Evolutionary conservation across 2,329 filamentous ascomycete species (phyloP).

Genomic region (Cladosporium sp.): DNA sequence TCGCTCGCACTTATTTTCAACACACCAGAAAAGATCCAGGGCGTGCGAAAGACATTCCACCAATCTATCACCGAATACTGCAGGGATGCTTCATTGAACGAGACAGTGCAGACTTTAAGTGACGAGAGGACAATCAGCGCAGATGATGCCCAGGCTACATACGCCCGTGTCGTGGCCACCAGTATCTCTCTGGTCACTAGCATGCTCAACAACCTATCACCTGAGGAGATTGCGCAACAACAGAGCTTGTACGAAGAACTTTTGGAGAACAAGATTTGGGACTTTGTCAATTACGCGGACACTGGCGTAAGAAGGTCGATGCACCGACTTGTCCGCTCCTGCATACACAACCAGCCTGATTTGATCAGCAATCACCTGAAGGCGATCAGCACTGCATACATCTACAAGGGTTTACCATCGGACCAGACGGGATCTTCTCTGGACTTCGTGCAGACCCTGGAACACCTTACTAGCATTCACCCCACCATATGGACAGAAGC

Average conservation of each 20-base stretch:
- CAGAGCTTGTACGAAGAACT: constrained; percentile 64
- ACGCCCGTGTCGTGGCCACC: constrained; percentile 72
- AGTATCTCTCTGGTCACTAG: constrained; percentile 57
- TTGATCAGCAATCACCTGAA: constrained; percentile 45
- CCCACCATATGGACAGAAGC: constrained; percentile 73
- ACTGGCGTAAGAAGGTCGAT: constrained; percentile 58
- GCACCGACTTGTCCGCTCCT: constrained; percentile 57
- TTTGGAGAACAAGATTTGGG: constrained; percentile 65
- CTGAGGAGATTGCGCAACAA: constrained; percentile 60
- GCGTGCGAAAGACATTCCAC: constrained; percentile 82
- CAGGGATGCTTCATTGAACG: constrained; percentile 71
- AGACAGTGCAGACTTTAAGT: constrained; percentile 79
- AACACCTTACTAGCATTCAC: constrained; percentile 62
- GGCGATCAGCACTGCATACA: constrained; percentile 66
- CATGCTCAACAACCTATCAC: constrained; percentile 48
- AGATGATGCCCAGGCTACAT: constrained; percentile 85
- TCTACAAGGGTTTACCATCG: constrained; percentile 71
- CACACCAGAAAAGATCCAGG: constrained; percentile 73
- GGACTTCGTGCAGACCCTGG: constrained; percentile 68
- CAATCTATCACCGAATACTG: constrained; percentile 79
- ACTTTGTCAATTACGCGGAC: constrained; percentile 58
- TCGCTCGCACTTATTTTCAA: constrained; percentile 74
- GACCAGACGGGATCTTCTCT: constrained; percentile 73
- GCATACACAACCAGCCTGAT: constrained; percentile 48
- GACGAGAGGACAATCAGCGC: constrained; percentile 81